phyloP scores from a whole-genome alignment of 1,284 basidiomycete species.

The Puccinia polysora region DNA sequence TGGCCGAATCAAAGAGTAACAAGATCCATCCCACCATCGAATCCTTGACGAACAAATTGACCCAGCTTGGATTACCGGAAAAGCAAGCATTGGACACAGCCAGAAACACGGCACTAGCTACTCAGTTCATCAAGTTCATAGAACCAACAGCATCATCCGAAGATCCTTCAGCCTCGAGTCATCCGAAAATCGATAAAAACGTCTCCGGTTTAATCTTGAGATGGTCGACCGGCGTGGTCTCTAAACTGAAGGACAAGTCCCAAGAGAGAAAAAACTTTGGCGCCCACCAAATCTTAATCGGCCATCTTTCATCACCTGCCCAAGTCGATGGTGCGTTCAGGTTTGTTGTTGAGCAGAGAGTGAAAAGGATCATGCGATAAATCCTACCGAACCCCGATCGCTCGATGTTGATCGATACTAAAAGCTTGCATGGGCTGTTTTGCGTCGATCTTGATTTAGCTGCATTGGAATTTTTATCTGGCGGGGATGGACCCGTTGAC shows the following conservation, averaged over 20 bases:
- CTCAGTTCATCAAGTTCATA: constrained; percentile 23
- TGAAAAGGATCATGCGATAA: too few species aligned
- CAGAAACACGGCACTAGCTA: constrained; percentile 15
- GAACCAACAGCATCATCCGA: neutral
- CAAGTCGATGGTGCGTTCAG: constrained; percentile 33
- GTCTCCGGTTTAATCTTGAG: constrained; percentile 16
- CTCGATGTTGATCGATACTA: neutral
- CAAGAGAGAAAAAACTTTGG: constrained; percentile 10
- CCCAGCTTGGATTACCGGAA: constrained; percentile 3
- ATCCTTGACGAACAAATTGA: too few species aligned
- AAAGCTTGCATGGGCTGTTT: neutral
- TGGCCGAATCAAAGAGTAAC: too few species aligned
- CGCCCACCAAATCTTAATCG: constrained; percentile 15
- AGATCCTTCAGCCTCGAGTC: too few species aligned
- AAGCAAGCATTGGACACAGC: constrained; percentile 40
- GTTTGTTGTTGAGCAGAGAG: too few species aligned
- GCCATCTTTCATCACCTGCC: constrained; percentile 12
- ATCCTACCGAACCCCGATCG: too few species aligned
- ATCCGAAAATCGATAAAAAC: neutral
- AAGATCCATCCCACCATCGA: too few species aligned
- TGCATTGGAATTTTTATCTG: constrained; percentile 28
- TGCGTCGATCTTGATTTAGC: constrained; percentile 2
- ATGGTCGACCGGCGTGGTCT: constrained; percentile 18
- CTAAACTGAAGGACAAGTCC: constrained; percentile 24
- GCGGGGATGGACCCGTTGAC: constrained; percentile 15